Evolutionary conservation across 345 rosid species (phyloP).

Genomic region (Lagerstroemia speciosa): DNA sequence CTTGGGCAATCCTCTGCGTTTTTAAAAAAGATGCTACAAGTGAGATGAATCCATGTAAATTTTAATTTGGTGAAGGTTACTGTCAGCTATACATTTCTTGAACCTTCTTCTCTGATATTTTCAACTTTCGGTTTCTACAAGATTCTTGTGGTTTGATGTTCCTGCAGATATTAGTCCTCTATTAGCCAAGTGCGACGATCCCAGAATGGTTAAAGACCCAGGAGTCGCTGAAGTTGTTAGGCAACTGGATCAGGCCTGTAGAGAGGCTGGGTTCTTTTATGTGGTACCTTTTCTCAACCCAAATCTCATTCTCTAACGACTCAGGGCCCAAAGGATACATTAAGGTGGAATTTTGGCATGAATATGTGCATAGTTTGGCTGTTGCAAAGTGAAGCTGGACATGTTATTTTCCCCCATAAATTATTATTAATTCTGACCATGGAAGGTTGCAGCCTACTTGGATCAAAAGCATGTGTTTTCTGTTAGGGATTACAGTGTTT

Average conservation of each 20-base stretch:
- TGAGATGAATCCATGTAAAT: neutral
- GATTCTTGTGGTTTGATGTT: neutral
- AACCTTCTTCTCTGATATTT: neutral
- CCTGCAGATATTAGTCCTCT: constrained; percentile 54
- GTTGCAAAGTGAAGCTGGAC: neutral
- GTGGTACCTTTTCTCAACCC: constrained; percentile 39
- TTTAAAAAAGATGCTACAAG: neutral
- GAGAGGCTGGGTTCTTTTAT: constrained; percentile 83
- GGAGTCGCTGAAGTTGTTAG: constrained; percentile 46
- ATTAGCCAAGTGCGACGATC: constrained; percentile 50
- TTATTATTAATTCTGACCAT: too few species aligned
- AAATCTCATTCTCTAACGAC: neutral
- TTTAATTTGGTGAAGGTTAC: neutral
- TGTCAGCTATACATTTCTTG: neutral
- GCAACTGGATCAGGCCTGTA: constrained; percentile 67
- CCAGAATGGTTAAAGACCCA: constrained; percentile 47
- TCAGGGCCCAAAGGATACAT: neutral
- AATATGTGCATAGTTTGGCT: neutral
- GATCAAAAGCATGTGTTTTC: neutral
- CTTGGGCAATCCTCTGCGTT: neutral
- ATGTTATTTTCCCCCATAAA: neutral
- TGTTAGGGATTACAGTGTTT: neutral
- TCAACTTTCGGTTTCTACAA: neutral
- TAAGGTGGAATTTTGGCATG: neutral
- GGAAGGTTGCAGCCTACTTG: neutral